phyloP scores from a whole-genome alignment of 495 filamentous ascomycete species.

The Bryoglossum gracile region DNA sequence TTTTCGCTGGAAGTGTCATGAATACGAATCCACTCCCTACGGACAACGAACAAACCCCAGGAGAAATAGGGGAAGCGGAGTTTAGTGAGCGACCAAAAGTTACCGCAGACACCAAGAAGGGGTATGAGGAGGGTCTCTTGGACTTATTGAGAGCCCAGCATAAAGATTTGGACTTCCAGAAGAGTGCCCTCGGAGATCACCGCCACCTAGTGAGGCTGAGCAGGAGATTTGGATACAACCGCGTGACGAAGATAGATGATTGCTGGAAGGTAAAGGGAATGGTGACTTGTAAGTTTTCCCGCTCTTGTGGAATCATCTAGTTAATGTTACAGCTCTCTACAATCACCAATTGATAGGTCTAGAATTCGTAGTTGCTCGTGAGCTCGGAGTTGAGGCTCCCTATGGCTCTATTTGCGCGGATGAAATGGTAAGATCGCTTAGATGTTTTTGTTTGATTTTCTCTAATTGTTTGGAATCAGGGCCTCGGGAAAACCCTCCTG shows the following conservation, averaged over 20 bases:
- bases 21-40: too few relatives aligned
- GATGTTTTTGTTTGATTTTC: too few relatives aligned
- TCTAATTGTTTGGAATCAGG: too few relatives aligned
- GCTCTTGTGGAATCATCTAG: not conserved
- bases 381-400: constrained; percentile 32
- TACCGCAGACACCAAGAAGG: not conserved
- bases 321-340: constrained; percentile 1
- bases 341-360: constrained; percentile 46
- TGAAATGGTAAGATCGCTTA: constrained; percentile 39
- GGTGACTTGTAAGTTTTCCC: constrained; percentile 21
- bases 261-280: constrained; percentile 41
- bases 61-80: too few relatives aligned
- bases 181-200: too few relatives aligned
- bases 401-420: constrained; percentile 49
- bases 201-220: not conserved
- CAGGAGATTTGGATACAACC: not conserved
- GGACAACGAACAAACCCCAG: too few relatives aligned
- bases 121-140: too few relatives aligned
- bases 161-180: not conserved
- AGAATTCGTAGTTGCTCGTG: constrained; percentile 48
- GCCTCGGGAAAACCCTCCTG: constrained; percentile 53
- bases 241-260: constrained; percentile 8
- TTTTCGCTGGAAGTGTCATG: too few relatives aligned
- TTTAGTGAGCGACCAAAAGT: not conserved
- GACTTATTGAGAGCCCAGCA: not conserved